Evolutionary conservation across 306 rosid species (phyloP), one percentile per base, ranked within the genome.

Genomic region (Inga laurina): DNA sequence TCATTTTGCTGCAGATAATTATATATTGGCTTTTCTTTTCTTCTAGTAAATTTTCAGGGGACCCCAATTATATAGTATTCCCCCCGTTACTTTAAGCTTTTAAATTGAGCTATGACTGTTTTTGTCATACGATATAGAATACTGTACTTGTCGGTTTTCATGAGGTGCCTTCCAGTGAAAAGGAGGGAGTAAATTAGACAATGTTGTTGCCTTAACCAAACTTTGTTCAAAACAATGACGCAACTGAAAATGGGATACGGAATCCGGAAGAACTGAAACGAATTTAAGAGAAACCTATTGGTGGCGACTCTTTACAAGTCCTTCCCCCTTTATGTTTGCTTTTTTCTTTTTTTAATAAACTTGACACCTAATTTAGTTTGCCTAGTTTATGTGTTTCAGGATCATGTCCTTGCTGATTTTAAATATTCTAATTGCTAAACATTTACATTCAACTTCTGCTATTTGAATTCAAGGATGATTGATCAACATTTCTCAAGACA

Each of bases 131-230:
- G 22, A 69, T 54, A 44, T 46, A 34, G 52, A 51, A 5, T 41
- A 39, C 13, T 48, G 22, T 78, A 54, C 13, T 64, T 24, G 27
- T 18, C 43, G 18, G 79, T 76, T 37, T 51, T 72, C 35, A 35
- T 62, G 69, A 62, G 41, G 69, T 72, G 70, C 57, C 48, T 61
- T 49, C 78, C 45, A n/a, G 64, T 70, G 59, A 3, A 13, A 21
- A 7, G 1, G 8, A n/a, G 52, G 51, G 4, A 51, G 70, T 49
- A 49, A 62, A 83, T 73, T 48, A 2, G 48, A 30, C 2, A 18
- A 83, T 37, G 37, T 62, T 72, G 61, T 61, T 83, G 75, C 44
- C 56, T 70, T 71, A 12, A 41, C 34, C 46, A 39, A 39, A 39
- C 44, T 72, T 45, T 32, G 18, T 16, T 49, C 32, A 8, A 35